Conservation (phyloP, 371 early-diverging fungal genomes). For the Mortierella sp. region DNA sequence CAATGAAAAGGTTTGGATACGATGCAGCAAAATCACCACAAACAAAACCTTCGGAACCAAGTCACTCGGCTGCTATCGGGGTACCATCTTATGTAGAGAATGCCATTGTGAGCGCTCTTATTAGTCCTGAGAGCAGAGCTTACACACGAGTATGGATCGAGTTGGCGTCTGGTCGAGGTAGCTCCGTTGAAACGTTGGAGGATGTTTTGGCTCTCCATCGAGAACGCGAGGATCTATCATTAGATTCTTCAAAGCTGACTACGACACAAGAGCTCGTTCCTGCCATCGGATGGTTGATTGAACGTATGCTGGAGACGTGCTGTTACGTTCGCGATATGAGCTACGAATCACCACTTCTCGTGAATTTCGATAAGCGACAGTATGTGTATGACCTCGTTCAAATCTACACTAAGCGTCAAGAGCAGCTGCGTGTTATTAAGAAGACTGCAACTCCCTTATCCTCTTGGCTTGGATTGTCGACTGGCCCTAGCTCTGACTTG, state of each 20-base stretch:
- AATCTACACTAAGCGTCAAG: constrained; percentile 60
- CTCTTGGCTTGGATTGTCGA: constrained; percentile 43
- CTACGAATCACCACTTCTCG: constrained; percentile 59
- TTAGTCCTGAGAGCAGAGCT: constrained; percentile 82
- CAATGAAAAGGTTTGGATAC: constrained; percentile 54
- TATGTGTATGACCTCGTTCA: constrained; percentile 74
- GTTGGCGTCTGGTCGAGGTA: constrained; percentile 63
- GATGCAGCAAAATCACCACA: constrained; percentile 7
- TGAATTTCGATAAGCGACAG: constrained; percentile 81
- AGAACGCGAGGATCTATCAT: not conserved
- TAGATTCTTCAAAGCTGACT: not conserved
- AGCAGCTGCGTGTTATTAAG: constrained; percentile 18
- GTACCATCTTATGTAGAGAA: constrained; percentile 86
- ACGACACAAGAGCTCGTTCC: constrained; percentile 51
- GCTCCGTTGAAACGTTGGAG: constrained; percentile 74
- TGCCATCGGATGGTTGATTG: constrained; percentile 68
- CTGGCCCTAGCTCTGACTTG: constrained; percentile 24
- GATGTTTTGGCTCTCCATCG: constrained; percentile 55
- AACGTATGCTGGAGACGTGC: constrained; percentile 64
- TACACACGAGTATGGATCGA: constrained; percentile 80
- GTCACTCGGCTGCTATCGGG: constrained; percentile 16
- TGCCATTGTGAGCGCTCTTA: constrained; percentile 79
- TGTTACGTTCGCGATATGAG: constrained; percentile 61
- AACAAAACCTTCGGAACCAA: not conserved
- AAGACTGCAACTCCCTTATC: constrained; percentile 28